Evolutionary conservation across 2,329 filamentous ascomycete species (phyloP).

Genomic region (Neofusicoccum parvum): DNA sequence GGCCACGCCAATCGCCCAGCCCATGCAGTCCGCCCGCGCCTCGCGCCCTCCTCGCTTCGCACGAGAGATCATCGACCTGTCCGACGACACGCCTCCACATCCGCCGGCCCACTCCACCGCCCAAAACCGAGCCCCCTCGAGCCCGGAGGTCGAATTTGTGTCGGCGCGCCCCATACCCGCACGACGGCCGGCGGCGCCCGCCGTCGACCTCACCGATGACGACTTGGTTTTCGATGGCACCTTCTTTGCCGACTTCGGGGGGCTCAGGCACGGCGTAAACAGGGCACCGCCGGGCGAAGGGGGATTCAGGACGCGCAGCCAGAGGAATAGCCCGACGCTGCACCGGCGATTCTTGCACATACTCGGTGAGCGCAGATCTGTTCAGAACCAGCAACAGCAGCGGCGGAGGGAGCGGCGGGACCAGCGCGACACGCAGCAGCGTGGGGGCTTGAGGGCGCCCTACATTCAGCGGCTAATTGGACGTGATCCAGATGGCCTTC

Average conservation of each 20-base stretch:
- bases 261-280: background rate
- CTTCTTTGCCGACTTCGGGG: background rate
- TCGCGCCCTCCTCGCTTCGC: conserved; percentile 45
- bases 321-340: background rate
- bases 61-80: conserved; percentile 47
- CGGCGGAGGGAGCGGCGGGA: conserved; percentile 9
- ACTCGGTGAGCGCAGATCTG: conserved; percentile 17
- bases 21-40: conserved; percentile 30
- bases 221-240: background rate
- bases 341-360: conserved; percentile 8
- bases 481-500: conserved; percentile 6
- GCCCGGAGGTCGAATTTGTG: conserved; percentile 56
- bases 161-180: conserved; percentile 28
- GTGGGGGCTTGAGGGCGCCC: background rate
- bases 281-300: conserved; percentile 11
- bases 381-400: conserved; percentile 8
- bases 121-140: conserved; percentile 28
- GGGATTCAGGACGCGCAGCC: conserved; percentile 11
- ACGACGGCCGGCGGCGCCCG: background rate
- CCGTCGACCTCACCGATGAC: conserved; percentile 21
- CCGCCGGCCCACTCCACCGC: conserved; percentile 24
- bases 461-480: conserved; percentile 17
- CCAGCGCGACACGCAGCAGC: background rate
- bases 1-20: conserved; percentile 22
- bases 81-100: conserved; percentile 40